phyloP scores from a whole-genome alignment of 2,329 filamentous ascomycete genomes.

The Penicillium nordicum region DNA sequence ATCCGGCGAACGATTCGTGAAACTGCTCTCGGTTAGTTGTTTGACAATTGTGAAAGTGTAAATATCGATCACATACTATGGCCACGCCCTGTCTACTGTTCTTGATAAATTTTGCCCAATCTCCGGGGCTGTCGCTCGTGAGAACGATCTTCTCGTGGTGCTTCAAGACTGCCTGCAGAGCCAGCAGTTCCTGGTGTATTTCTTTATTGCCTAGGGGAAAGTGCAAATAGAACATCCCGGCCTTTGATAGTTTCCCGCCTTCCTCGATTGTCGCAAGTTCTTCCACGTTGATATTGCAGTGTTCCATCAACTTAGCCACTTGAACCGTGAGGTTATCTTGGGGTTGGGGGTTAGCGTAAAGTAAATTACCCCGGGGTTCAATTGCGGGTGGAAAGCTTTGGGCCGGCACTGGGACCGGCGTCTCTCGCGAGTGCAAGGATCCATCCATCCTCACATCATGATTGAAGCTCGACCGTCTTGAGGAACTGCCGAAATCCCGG shows the following conservation, averaged over 20 bases:
- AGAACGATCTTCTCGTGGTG: conserved; percentile 26
- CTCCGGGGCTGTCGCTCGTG: conserved; percentile 29
- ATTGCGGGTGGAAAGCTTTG: not conserved
- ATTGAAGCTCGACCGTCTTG: not conserved
- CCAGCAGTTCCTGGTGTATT: conserved; percentile 23
- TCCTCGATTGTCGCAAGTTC: conserved; percentile 25
- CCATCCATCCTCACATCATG: not conserved
- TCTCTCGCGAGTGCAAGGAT: not conserved
- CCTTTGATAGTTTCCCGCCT: conserved; percentile 11
- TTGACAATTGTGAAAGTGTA: not conserved
- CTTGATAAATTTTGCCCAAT: conserved; percentile 37
- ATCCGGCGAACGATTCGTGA: conserved; percentile 35
- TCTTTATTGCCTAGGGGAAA: conserved; percentile 26
- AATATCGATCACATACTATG: conserved; percentile 32
- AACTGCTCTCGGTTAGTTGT: conserved; percentile 26
- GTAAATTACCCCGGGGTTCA: not conserved
- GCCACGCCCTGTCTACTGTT: conserved; percentile 28
- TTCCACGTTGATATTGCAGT: conserved; percentile 27
- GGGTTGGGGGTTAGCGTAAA: not conserved
- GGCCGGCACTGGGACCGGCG: not conserved
- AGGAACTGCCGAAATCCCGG: not conserved
- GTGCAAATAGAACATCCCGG: conserved; percentile 35
- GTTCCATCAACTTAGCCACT: conserved; percentile 8
- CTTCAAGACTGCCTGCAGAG: conserved; percentile 26
- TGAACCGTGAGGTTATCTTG: not conserved